Percentiles rank a stretch among this genome's conserved stretches.
phyloP scores from a whole-genome alignment of 2,329 filamentous ascomycete species.

The Fusarium metavorans region DNA sequence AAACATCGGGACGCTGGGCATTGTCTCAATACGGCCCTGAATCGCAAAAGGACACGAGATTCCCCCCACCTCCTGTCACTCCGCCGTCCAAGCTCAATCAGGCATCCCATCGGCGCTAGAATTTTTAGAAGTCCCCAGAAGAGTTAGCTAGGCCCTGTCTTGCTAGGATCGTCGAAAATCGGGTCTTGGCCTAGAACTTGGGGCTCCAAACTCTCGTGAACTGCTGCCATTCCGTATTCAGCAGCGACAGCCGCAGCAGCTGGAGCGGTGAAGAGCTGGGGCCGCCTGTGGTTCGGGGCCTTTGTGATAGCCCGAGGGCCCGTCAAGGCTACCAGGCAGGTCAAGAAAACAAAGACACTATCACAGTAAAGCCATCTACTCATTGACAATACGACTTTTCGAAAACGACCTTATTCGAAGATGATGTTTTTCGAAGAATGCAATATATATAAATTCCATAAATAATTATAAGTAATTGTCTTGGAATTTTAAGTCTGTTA shows the following conservation, averaged over 20 bases:
- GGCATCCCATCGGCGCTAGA: constrained; percentile 40
- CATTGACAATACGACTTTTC: background rate
- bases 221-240: background rate
- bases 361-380: background rate
- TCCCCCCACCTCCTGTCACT: constrained; percentile 27
- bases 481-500: background rate
- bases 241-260: background rate
- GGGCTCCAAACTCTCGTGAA: background rate
- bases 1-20: background rate
- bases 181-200: constrained; percentile 7
- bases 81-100: constrained; percentile 16
- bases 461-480: background rate
- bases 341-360: background rate
- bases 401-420: no score
- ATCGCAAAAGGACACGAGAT: background rate
- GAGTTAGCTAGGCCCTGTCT: constrained; percentile 9
- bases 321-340: background rate
- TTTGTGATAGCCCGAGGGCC: background rate
- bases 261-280: background rate
- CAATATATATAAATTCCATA: background rate
- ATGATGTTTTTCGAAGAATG: no score
- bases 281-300: background rate
- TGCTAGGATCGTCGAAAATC: background rate
- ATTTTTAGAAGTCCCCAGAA: constrained; percentile 32
- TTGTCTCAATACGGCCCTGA: background rate